These are phyloP conservation scores for Hyaloscypha bicolor DNA, from an alignment of 495 filamentous ascomycete genomes.

Conservation along the genomic window DNA sequence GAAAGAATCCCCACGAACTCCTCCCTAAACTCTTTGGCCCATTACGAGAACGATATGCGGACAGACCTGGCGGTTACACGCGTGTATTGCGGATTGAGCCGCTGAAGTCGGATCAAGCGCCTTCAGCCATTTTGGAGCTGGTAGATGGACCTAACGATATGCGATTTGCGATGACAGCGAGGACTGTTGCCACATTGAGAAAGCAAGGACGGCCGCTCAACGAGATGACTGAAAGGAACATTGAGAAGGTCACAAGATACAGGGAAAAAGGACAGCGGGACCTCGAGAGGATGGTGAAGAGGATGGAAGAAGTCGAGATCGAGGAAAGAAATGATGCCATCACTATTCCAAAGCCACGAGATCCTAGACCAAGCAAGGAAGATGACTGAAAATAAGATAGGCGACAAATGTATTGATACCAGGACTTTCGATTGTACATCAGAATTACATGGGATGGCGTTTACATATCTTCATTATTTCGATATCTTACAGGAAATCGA, in stretches of 20 bases:
- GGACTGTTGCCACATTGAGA: slow-evolving; percentile 67
- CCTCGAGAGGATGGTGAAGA: slow-evolving; percentile 71
- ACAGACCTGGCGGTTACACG: slow-evolving; percentile 91
- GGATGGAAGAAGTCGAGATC: slow-evolving; percentile 48
- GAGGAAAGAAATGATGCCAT: slow-evolving; percentile 32
- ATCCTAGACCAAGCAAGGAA: background rate
- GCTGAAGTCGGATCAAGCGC: slow-evolving; percentile 74
- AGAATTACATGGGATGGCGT: background rate
- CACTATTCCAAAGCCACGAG: slow-evolving; percentile 11
- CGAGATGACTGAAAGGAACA: slow-evolving; percentile 74
- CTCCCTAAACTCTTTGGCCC: slow-evolving; percentile 88
- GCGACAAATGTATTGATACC: background rate
- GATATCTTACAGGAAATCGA: slow-evolving; percentile 65
- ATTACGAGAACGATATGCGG: slow-evolving; percentile 74
- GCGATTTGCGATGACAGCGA: slow-evolving; percentile 90
- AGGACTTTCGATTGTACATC: background rate
- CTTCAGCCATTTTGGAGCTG: slow-evolving; percentile 90
- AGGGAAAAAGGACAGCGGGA: slow-evolving; percentile 64
- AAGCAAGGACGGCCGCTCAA: slow-evolving; percentile 53
- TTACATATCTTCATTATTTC: background rate
- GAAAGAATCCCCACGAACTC: slow-evolving; percentile 42
- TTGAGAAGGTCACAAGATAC: slow-evolving; percentile 82
- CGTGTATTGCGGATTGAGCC: slow-evolving; percentile 85
- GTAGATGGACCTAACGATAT: slow-evolving; percentile 95
- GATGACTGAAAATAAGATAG: slow-evolving; percentile 1